phyloP scores from a whole-genome alignment of 257 asterid genomes.

The Ilex asprella region DNA sequence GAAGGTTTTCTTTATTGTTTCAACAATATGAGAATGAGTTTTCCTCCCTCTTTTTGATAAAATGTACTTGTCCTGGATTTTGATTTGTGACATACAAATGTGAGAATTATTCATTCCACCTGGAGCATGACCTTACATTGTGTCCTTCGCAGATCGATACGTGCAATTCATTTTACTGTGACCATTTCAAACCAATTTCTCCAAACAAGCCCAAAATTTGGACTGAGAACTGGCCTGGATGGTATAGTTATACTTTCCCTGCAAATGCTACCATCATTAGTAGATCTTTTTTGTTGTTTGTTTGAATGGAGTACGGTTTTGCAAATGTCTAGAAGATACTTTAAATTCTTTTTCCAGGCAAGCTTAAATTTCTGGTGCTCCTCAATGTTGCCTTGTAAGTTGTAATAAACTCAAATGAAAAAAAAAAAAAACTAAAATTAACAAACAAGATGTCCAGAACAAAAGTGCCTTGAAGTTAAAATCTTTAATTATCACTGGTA shows the following conservation, averaged over 20 bases:
- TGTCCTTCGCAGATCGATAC: constrained; percentile 66
- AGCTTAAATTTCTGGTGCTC: background rate
- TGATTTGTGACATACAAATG: background rate
- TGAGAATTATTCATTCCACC: background rate
- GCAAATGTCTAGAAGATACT: background rate
- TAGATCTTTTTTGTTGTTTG: no score
- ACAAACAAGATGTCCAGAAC: no score
- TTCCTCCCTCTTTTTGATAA: background rate
- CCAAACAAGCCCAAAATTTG: constrained; percentile 78
- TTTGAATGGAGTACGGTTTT: no score
- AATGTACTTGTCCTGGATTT: background rate
- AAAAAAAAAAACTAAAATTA: no score
- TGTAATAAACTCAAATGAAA: no score
- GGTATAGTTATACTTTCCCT: constrained; percentile 38
- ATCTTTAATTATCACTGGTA: no score
- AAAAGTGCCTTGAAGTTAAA: no score
- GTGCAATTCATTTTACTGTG: constrained; percentile 86
- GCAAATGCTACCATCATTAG: no score
- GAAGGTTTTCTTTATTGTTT: background rate
- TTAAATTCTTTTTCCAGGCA: background rate
- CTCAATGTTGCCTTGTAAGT: background rate
- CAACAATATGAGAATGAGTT: background rate
- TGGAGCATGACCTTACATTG: constrained; percentile 1
- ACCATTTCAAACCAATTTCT: constrained; percentile 65
- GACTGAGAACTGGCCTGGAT: constrained; percentile 99